Evolutionary conservation across 2,329 filamentous ascomycete genomes (phyloP), one percentile per base, ranked within the genome.

Genomic region (Fusarium scirpi): DNA sequence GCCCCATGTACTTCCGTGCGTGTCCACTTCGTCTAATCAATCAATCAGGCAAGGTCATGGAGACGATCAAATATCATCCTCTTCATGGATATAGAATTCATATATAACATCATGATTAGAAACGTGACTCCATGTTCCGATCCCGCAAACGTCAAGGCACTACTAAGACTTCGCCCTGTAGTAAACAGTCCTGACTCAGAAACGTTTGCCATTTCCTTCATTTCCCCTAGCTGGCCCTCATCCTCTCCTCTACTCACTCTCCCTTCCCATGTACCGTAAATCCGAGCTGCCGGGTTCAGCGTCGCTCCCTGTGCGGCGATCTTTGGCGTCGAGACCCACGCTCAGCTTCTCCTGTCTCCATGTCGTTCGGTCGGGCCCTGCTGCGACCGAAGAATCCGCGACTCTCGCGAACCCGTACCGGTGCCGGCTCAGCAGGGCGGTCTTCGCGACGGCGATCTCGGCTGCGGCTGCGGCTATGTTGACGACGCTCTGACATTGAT

Each of bases 331-430:
- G 56, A n/a, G 71, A 52, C 30, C 53, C 51, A 45, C 54, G 43
- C 7, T 72, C 62, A 16, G 45, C 67, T 27, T 68, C 63, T 20
- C 76, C 79, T 69, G 65, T 76, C 65, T 81, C 79, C 18, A 77
- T 56, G 51, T 81, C 79, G 3, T 70, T 73, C 5, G 69, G 75
- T 16, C 74, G 77, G 38, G 70, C 49, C 62, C 65, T 76, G 62
- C 71, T 74, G 27, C 77, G 76, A 15, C 78, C 68, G 62, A 80
- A 76, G 40, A 65, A 76, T 44, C 76, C 69, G 18, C 77, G 66
- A 43, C 69, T 71, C 34, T 76, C 71, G 13, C 68, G 76, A 24
- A 77, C 74, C 22, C 73, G 72, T n/a, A 74, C 77, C 13, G 73
- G 65, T 30, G 69, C 72, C n/a, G 78, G 78, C 58, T 76, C 73